Evolutionary conservation across 106 monocot genomes (phyloP).

Genomic region (Allium fistulosum): DNA sequence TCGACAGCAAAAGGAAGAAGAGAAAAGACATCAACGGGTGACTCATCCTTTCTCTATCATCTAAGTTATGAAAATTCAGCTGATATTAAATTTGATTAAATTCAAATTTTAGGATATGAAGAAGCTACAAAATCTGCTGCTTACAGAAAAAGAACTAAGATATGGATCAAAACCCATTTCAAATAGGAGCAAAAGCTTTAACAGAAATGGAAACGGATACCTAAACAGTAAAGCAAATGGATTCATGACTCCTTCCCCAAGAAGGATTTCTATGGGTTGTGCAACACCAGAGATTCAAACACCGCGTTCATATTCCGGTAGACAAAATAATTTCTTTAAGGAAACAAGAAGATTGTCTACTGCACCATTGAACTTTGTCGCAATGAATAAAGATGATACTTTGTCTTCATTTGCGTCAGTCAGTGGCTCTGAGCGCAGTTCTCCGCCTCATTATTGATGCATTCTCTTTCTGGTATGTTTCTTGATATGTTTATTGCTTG

Average conservation of each 20-base stretch:
- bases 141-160: slow-evolving; percentile 61
- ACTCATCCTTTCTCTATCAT: neutral
- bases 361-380: slow-evolving; percentile 53
- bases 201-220: slow-evolving; percentile 24
- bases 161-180: slow-evolving; percentile 66
- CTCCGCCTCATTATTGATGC: slow-evolving; percentile 14
- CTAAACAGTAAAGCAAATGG: slow-evolving; percentile 32
- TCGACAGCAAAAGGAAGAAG: slow-evolving; percentile 79
- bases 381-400: slow-evolving; percentile 48
- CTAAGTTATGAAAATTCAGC: neutral
- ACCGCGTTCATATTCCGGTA: slow-evolving; percentile 65
- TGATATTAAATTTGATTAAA: neutral
- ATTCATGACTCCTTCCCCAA: slow-evolving; percentile 42
- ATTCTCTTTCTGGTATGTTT: neutral
- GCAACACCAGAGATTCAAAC: slow-evolving; percentile 63
- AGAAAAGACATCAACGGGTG: slow-evolving; percentile 66
- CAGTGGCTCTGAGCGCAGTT: slow-evolving; percentile 61
- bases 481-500: too few species aligned
- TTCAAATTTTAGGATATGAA: slow-evolving; percentile 56
- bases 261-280: slow-evolving; percentile 38
- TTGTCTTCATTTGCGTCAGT: slow-evolving; percentile 61
- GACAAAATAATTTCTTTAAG: slow-evolving; percentile 47
- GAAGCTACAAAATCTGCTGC: slow-evolving; percentile 57
- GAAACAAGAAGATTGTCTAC: slow-evolving; percentile 43
- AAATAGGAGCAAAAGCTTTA: slow-evolving; percentile 41